Evolutionary conservation across 2,329 filamentous ascomycete genomes (phyloP).

Genomic region (Orbilia ellipsospora): DNA sequence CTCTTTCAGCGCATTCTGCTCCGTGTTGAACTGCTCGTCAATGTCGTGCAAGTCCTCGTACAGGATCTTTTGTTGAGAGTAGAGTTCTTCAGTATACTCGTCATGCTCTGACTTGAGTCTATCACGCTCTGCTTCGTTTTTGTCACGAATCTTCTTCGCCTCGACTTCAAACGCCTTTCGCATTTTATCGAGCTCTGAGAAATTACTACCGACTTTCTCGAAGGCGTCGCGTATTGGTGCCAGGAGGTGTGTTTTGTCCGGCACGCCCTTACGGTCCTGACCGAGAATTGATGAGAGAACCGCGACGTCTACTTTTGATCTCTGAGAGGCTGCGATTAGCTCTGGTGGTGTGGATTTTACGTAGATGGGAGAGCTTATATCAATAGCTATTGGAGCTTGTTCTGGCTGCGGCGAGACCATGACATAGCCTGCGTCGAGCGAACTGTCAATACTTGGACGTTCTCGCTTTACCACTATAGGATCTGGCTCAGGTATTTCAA

Average conservation of each 20-base stretch:
- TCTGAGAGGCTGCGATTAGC: constrained; percentile 19
- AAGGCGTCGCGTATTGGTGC: constrained; percentile 34
- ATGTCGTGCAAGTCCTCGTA: constrained; percentile 59
- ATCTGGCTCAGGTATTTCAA: constrained; percentile 39
- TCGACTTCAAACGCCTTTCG: constrained; percentile 56
- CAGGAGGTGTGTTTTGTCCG: constrained; percentile 36
- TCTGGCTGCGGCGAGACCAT: constrained; percentile 47
- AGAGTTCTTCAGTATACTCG: constrained; percentile 58
- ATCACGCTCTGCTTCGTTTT: constrained; percentile 57
- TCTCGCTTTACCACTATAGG: constrained; percentile 21
- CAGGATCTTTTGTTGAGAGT: constrained; percentile 58
- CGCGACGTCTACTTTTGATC: constrained; percentile 31
- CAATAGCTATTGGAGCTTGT: constrained; percentile 16
- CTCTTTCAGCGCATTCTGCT: constrained; percentile 57
- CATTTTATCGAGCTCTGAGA: constrained; percentile 57
- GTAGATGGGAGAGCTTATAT: constrained; percentile 42
- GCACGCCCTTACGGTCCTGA: constrained; percentile 30
- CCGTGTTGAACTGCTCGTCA: constrained; percentile 59
- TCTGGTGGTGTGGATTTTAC: constrained; percentile 36
- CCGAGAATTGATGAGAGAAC: constrained; percentile 47
- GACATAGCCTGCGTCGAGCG: constrained; percentile 48
- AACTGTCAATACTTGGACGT: constrained; percentile 24
- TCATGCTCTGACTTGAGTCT: constrained; percentile 58
- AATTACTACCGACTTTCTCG: constrained; percentile 57
- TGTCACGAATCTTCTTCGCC: constrained; percentile 57